Conservation (phyloP, 495 filamentous ascomycete species). For the Xylaria curta region DNA sequence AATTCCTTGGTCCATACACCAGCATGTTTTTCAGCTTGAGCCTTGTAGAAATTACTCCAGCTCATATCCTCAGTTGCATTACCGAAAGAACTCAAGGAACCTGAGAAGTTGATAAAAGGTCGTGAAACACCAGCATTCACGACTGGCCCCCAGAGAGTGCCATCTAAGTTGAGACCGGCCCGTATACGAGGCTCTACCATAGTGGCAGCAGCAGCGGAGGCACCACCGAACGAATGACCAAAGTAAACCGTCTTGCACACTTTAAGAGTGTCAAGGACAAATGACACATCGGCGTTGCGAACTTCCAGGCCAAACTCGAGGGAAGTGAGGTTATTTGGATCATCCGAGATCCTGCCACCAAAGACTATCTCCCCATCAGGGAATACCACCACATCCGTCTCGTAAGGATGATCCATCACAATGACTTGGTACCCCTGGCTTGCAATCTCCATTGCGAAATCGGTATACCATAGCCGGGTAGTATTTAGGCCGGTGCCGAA, state of each 20-base stretch:
- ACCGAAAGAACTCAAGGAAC: neutral
- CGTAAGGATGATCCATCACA: slow-evolving; percentile 19
- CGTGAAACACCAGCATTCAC: slow-evolving; percentile 16
- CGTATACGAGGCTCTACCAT: slow-evolving; percentile 8
- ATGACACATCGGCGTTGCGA: slow-evolving; percentile 19
- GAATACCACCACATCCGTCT: slow-evolving; percentile 21
- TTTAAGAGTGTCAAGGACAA: slow-evolving; percentile 18
- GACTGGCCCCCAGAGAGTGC: slow-evolving; percentile 17
- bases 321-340: slow-evolving; percentile 9
- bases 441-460: slow-evolving; percentile 14
- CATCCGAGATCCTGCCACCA: neutral
- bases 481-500: slow-evolving; percentile 23
- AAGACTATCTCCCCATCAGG: slow-evolving; percentile 24
- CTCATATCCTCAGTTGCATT: slow-evolving; percentile 2
- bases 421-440: slow-evolving; percentile 20
- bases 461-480: slow-evolving; percentile 19
- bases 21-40: slow-evolving; percentile 6
- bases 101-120: slow-evolving; percentile 22
- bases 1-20: slow-evolving; percentile 15
- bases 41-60: slow-evolving; percentile 16
- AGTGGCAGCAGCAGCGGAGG: slow-evolving; percentile 14
- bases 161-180: slow-evolving; percentile 19
- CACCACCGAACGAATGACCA: slow-evolving; percentile 16
- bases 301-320: slow-evolving; percentile 19
- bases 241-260: slow-evolving; percentile 20